Evolutionary conservation across 108 stramenopile genomes (phyloP), one percentile per base, ranked within the genome.

Genomic region (Stephanodiscus minutulus): DNA sequence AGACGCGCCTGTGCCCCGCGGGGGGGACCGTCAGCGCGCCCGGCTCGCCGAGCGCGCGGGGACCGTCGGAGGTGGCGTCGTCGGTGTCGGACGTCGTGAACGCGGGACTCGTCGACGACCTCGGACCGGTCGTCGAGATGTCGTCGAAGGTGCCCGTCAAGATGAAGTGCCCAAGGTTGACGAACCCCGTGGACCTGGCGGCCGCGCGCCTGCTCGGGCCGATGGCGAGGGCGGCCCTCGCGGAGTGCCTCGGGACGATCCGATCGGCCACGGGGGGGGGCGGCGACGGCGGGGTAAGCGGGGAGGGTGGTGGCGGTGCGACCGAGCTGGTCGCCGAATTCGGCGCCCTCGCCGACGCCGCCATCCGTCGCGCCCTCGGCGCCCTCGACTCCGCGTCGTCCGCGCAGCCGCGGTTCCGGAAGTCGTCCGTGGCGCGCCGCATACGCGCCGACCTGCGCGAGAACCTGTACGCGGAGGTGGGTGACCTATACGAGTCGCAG

Each of bases 291-390:
- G n/a, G n/a, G n/a, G n/a, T n/a, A n/a, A n/a, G n/a, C n/a, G n/a
- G n/a, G n/a, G n/a, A n/a, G n/a, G n/a, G n/a, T n/a, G 31, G 31
- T 5, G 31, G 31, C 31, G 31, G 31, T 5, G 31, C 47, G 15
- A 39, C 73, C 3, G 61, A 20, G 15, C 58, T 93, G 10, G 87
- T 94, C 0, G 50, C 87, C n/a, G 81, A 87, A 82, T 94, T 91
- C 71, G 90, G 90, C 18, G 80, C 86, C 0, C 74, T 94, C 56
- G 85, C 84, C 70, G 77, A 74, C 58, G 93, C 93, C 12, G 82
- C 89, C 52, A 74, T 79, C 22, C 63, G 84, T 53, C 86, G 82
- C 47, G 86, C 89, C 3, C 66, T 87, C 50, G 76, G 82, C 25
- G 66, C 81, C 24, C 74, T 88, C 46, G 82, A 89, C 55, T 28